Evolutionary conservation across 345 rosid genomes (phyloP).

Genomic region (Aquilaria sinensis): DNA sequence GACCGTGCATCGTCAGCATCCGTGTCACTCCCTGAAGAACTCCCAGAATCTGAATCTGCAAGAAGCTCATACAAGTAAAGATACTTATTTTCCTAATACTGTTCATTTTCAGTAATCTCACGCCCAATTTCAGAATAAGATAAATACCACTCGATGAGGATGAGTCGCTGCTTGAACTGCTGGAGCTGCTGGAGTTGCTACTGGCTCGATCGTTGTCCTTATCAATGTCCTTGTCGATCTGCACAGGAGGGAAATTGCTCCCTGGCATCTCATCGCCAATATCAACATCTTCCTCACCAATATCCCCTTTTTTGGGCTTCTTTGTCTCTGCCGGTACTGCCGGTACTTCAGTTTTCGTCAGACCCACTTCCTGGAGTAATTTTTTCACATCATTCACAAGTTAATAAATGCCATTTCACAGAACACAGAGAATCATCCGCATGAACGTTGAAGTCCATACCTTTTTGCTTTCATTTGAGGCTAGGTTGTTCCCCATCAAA

Average conservation of each 20-base stretch:
- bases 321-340: conserved; percentile 36
- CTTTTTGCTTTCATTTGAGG: conserved; percentile 24
- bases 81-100: background rate
- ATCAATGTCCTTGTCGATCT: conserved; percentile 85
- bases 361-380: conserved; percentile 22
- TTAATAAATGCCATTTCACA: background rate
- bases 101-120: background rate
- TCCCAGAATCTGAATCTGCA: conserved; percentile 36
- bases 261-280: conserved; percentile 84
- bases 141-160: conserved; percentile 64
- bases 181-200: conserved; percentile 41
- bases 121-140: background rate
- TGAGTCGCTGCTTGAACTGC: conserved; percentile 59
- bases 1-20: conserved; percentile 30
- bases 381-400: background rate
- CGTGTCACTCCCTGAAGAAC: conserved; percentile 35
- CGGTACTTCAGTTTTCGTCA: conserved; percentile 36
- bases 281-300: conserved; percentile 80
- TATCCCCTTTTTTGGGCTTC: conserved; percentile 69
- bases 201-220: conserved; percentile 50
- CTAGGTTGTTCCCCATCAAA: conserved; percentile 28
- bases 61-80: conserved; percentile 7
- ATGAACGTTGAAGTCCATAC: conserved; percentile 14
- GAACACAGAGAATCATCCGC: background rate
- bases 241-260: conserved; percentile 74